phyloP scores from a whole-genome alignment of 495 filamentous ascomycete species.

The Aspergillus affinis region DNA sequence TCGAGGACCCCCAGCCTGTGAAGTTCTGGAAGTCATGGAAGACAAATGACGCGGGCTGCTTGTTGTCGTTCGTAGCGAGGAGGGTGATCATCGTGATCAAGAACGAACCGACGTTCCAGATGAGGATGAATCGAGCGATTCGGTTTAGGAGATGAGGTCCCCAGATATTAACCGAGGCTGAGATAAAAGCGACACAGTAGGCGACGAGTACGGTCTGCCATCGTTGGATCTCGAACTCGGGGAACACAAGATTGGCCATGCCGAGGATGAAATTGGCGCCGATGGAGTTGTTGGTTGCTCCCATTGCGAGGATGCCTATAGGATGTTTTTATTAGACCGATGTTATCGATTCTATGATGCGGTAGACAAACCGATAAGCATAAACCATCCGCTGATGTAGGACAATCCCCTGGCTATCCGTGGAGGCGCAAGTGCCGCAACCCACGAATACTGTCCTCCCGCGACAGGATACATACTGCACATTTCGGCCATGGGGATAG shows the following conservation, averaged over 20 bases:
- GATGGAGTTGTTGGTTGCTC: slow-evolving; percentile 58
- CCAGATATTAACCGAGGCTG: slow-evolving; percentile 49
- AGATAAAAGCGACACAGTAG: slow-evolving; percentile 46
- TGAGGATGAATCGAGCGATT: slow-evolving; percentile 50
- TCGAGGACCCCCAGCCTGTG: slow-evolving; percentile 51
- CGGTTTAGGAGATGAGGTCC: slow-evolving; percentile 50
- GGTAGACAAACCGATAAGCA: slow-evolving; percentile 42
- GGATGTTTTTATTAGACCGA: too few species aligned
- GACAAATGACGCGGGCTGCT: slow-evolving; percentile 55
- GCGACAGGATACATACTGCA: slow-evolving; percentile 54
- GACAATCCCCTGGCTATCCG: slow-evolving; percentile 46
- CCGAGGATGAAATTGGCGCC: slow-evolving; percentile 56
- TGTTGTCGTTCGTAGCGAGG: slow-evolving; percentile 54
- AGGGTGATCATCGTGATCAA: slow-evolving; percentile 51
- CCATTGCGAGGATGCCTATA: slow-evolving; percentile 53
- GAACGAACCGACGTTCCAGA: slow-evolving; percentile 57
- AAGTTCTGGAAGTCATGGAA: slow-evolving; percentile 58
- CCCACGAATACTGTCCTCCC: slow-evolving; percentile 59
- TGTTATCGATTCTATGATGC: neutral
- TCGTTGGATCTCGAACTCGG: slow-evolving; percentile 51
- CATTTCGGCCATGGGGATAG: slow-evolving; percentile 60
- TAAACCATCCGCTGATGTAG: slow-evolving; percentile 54
- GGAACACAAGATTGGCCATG: slow-evolving; percentile 53
- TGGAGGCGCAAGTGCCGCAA: slow-evolving; percentile 55
- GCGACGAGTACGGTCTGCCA: slow-evolving; percentile 59